These are phyloP conservation scores for Bruguiera parviflora DNA, from an alignment of 345 rosid species.

Conservation along the genomic window DNA sequence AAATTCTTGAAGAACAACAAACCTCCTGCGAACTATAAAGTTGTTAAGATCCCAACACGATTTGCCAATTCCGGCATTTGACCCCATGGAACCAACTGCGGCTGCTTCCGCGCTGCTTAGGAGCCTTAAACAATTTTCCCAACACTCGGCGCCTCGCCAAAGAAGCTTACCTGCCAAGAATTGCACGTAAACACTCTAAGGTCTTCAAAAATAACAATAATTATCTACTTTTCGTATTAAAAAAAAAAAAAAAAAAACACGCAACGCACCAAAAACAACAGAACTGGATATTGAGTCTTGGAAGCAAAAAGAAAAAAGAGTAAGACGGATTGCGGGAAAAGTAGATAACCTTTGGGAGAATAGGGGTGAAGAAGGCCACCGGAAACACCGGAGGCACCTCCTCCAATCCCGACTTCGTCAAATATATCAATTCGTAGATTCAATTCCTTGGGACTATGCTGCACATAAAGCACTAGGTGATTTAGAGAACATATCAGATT, in stretches of 20 bases:
- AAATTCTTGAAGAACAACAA: constrained; percentile 1
- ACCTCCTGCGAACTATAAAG: constrained; percentile 77
- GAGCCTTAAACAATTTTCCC: constrained; percentile 72
- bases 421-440: constrained; percentile 57
- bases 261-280: not conserved
- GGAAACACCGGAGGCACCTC: constrained; percentile 92
- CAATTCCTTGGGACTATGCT: constrained; percentile 56
- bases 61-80: constrained; percentile 25
- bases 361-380: constrained; percentile 96
- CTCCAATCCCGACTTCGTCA: constrained; percentile 88
- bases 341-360: constrained; percentile 70
- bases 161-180: constrained; percentile 60
- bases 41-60: constrained; percentile 23
- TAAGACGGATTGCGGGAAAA: not conserved
- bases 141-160: constrained; percentile 86
- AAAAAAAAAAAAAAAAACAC: not conserved
- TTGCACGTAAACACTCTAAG: not conserved
- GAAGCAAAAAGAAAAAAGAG: not conserved
- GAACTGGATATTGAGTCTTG: not conserved
- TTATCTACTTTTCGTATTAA: not conserved
- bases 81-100: constrained; percentile 35
- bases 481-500: no score
- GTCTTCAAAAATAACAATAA: not conserved
- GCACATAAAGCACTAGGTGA: constrained; percentile 4
- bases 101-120: constrained; percentile 57